Evolutionary conservation across 768 basidiomycete species (phyloP).

Genomic region (Xerocomellus intermedius): DNA sequence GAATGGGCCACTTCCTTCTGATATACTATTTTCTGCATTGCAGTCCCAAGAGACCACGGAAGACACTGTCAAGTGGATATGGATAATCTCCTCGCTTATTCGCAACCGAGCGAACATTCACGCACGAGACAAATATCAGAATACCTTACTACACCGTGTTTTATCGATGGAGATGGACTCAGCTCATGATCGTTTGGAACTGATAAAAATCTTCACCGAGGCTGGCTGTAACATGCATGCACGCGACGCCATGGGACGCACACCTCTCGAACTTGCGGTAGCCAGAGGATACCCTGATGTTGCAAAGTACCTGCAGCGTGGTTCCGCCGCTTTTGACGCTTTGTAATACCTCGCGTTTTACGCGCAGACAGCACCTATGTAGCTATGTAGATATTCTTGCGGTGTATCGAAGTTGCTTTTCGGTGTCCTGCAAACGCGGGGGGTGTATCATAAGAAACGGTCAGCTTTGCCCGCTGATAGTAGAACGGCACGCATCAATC

Average conservation of each 20-base stretch:
- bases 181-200: background rate
- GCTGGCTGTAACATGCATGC: background rate
- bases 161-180: accelerated
- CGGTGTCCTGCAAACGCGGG: too few species aligned
- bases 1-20: background rate
- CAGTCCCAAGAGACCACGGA: too few species aligned
- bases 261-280: background rate
- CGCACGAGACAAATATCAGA: background rate
- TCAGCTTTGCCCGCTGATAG: too few species aligned
- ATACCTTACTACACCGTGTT: background rate
- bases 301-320: background rate
- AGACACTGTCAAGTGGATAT: background rate
- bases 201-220: background rate
- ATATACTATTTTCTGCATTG: background rate
- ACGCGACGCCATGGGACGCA: background rate
- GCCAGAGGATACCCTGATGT: accelerated
- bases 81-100: background rate
- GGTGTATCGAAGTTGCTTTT: too few species aligned
- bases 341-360: too few species aligned
- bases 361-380: too few species aligned
- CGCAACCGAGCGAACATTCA: background rate
- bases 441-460: too few species aligned
- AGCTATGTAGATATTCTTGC: too few species aligned
- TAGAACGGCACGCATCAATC: too few species aligned
- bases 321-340: too few species aligned